These are phyloP conservation scores for Xerocomellus amylosporus DNA, from an alignment of 768 basidiomycete genomes.

Conservation along the genomic window DNA sequence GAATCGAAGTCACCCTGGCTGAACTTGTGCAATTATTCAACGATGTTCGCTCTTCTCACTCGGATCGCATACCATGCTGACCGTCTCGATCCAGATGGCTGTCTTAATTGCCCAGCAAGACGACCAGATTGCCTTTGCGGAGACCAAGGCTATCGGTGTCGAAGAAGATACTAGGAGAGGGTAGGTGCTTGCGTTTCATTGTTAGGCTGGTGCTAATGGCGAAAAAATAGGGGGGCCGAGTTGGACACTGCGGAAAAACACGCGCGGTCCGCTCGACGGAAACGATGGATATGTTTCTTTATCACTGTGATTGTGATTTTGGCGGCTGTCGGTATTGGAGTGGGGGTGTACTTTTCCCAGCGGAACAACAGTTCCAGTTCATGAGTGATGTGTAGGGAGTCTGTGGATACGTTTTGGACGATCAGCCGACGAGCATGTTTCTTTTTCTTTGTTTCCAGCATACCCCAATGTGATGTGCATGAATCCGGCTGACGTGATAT, in stretches of 20 bases:
- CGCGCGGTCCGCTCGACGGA: constrained; percentile 69
- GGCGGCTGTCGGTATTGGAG: constrained; percentile 36
- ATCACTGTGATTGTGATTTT: constrained; percentile 58
- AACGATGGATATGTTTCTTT: constrained; percentile 84
- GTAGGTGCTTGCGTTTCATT: constrained; percentile 39
- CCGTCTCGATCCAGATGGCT: constrained; percentile 55
- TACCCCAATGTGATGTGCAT: background rate
- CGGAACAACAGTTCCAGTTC: background rate
- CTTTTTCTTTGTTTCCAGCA: background rate
- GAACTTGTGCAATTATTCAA: constrained; percentile 86
- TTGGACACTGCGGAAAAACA: constrained; percentile 66
- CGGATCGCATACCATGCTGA: background rate
- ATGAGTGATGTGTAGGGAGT: background rate
- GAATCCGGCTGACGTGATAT: constrained; percentile 20
- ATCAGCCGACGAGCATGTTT: background rate
- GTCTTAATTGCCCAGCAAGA: constrained; percentile 78
- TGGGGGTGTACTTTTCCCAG: constrained; percentile 29
- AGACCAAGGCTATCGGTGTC: constrained; percentile 59
- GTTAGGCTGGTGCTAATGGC: background rate
- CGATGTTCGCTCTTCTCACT: constrained; percentile 50
- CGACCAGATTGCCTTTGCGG: constrained; percentile 61
- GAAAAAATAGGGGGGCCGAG: constrained; percentile 48
- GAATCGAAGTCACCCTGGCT: constrained; percentile 83
- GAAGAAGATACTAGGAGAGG: constrained; percentile 68
- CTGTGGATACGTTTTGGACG: background rate